Percentiles rank a stretch among this genome's conserved stretches.
Evolutionary conservation across 768 basidiomycete genomes (phyloP).

Genomic region (Lentinula edodes): DNA sequence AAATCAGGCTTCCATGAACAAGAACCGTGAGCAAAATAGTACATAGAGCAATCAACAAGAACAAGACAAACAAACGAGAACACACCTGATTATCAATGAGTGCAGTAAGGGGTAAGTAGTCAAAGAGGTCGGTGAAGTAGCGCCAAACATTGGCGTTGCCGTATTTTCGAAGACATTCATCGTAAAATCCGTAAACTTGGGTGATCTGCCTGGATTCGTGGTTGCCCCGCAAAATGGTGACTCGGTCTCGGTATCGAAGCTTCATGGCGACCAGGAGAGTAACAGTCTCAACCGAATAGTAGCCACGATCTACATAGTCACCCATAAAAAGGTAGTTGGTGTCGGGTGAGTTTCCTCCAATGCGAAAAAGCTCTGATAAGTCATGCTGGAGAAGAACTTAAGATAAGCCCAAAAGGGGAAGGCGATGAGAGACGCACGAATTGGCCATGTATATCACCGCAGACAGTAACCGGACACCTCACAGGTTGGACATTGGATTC

Average conservation of each 20-base stretch:
- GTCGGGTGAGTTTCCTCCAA: slow-evolving; percentile 97
- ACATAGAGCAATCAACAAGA: not conserved
- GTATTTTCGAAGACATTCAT: slow-evolving; percentile 99
- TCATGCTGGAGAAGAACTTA: slow-evolving; percentile 68
- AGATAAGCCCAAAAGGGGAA: slow-evolving; percentile 7
- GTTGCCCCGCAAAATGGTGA: slow-evolving; percentile 96
- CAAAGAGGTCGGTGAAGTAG: slow-evolving; percentile 97
- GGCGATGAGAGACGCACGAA: slow-evolving; percentile 67
- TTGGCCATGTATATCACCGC: slow-evolving; percentile 99
- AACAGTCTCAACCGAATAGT: slow-evolving; percentile 99
- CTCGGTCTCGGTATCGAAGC: slow-evolving; percentile 95
- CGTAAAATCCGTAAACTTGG: slow-evolving; percentile 99
- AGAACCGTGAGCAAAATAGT: not conserved
- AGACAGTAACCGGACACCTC: slow-evolving; percentile 97
- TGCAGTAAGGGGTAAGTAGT: slow-evolving; percentile 94
- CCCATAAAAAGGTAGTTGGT: slow-evolving; percentile 99
- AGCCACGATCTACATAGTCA: slow-evolving; percentile 98
- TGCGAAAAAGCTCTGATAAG: slow-evolving; percentile 96
- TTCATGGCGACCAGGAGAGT: slow-evolving; percentile 96
- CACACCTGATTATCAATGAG: slow-evolving; percentile 70
- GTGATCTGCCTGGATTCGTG: slow-evolving; percentile 99
- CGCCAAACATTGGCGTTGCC: slow-evolving; percentile 99
- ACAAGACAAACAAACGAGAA: not conserved
- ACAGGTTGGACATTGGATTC: slow-evolving; percentile 99
- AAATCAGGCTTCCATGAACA: not conserved